Percentiles rank a stretch among this genome's conserved stretches.
These are phyloP conservation scores for Salvia miltiorrhiza DNA, from an alignment of 257 asterid species.

Conservation along the genomic window DNA sequence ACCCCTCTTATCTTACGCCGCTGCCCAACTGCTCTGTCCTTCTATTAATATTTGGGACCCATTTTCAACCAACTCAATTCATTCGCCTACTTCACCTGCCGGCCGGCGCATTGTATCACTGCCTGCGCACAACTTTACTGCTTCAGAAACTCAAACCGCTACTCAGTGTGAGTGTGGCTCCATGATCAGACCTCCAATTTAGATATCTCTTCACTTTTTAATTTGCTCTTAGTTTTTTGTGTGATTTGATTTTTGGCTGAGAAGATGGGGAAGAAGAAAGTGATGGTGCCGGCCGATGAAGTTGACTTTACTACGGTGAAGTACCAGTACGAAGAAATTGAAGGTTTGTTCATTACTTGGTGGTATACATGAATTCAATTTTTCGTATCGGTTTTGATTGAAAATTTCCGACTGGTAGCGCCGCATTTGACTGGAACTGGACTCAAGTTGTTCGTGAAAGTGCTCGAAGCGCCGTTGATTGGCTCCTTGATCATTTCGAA, in stretches of 20 bases:
- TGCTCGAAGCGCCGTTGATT: slow-evolving; percentile 58
- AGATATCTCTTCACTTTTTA: neutral
- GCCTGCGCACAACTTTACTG: neutral
- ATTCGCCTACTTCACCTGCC: slow-evolving; percentile 6
- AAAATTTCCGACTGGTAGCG: slow-evolving; percentile 50
- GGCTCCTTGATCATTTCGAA: slow-evolving; percentile 53
- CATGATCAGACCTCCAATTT: slow-evolving; percentile 6
- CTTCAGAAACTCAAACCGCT: neutral
- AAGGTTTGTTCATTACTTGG: slow-evolving; percentile 40
- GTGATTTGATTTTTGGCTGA: neutral
- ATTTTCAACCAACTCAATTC: slow-evolving; percentile 5
- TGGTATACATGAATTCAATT: neutral
- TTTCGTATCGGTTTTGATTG: neutral
- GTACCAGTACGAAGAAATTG: slow-evolving; percentile 52
- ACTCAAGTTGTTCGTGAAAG: slow-evolving; percentile 55
- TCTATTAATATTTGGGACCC: neutral
- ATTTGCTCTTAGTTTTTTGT: neutral
- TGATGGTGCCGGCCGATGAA: slow-evolving; percentile 74
- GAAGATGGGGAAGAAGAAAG: slow-evolving; percentile 72
- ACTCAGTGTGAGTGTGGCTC: slow-evolving; percentile 8
- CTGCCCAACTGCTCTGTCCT: slow-evolving; percentile 4
- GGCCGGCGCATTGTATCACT: slow-evolving; percentile 11
- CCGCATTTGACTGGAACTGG: slow-evolving; percentile 85
- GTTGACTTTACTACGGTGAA: slow-evolving; percentile 67
- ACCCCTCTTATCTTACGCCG: neutral